Percentiles rank a stretch among this genome's conserved stretches.
Evolutionary conservation across 2,329 filamentous ascomycete species (phyloP).

Genomic region (Lasiodiplodia sp.): DNA sequence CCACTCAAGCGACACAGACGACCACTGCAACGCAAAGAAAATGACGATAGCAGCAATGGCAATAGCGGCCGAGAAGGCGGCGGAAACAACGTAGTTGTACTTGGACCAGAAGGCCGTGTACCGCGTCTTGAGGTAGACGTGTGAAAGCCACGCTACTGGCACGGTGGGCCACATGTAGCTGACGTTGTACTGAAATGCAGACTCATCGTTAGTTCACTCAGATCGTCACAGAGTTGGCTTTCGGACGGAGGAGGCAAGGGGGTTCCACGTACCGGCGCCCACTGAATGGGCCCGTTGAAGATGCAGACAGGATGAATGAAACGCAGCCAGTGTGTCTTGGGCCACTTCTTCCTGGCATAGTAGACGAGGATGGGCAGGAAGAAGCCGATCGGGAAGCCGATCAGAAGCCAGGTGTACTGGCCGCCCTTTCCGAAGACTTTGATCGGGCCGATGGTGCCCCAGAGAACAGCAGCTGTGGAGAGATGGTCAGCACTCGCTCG

Average conservation of each 20-base stretch:
- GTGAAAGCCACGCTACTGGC: conserved; percentile 58
- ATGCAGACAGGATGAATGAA: conserved; percentile 31
- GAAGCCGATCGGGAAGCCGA: conserved; percentile 56
- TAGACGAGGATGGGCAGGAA: conserved; percentile 61
- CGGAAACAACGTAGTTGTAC: conserved; percentile 79
- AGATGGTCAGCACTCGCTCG: neutral
- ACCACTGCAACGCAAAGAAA: conserved; percentile 72
- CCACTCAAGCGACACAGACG: conserved; percentile 62
- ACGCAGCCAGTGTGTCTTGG: conserved; percentile 62
- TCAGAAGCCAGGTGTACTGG: conserved; percentile 73
- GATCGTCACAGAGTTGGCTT: conserved; percentile 30
- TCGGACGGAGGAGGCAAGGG: neutral
- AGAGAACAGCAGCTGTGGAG: conserved; percentile 55
- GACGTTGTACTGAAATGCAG: conserved; percentile 53
- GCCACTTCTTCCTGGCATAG: conserved; percentile 59
- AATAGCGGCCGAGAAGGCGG: conserved; percentile 73
- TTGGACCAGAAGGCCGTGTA: conserved; percentile 60
- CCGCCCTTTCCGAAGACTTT: conserved; percentile 72
- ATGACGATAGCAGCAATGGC: conserved; percentile 72
- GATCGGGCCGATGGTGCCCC: conserved; percentile 74
- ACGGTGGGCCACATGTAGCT: conserved; percentile 58
- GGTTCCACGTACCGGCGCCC: conserved; percentile 22
- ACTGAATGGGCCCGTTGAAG: conserved; percentile 29
- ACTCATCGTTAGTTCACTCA: conserved; percentile 3
- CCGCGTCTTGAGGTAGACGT: conserved; percentile 60